phyloP scores from a whole-genome alignment of 768 basidiomycete species.

The Trichaptum fuscoviolaceum region DNA sequence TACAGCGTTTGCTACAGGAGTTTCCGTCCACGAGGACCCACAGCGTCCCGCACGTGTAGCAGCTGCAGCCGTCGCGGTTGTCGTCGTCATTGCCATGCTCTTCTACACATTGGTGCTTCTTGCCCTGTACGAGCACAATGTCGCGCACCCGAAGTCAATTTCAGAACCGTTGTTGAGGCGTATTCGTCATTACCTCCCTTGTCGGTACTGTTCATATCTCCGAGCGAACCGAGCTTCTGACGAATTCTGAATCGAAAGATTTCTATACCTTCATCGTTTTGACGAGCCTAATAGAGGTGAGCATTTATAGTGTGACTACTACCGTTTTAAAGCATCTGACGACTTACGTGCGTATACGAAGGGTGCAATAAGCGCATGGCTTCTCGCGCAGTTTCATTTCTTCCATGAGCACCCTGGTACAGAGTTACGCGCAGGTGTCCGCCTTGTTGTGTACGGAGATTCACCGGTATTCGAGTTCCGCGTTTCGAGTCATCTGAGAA shows the following conservation, averaged over 20 bases:
- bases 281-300: constrained; percentile 43
- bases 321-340: constrained; percentile 4
- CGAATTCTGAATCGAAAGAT: constrained; percentile 24
- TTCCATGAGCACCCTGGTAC: constrained; percentile 47
- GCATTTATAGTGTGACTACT: constrained; percentile 11
- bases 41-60: neutral
- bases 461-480: neutral
- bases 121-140: neutral
- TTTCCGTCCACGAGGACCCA: neutral
- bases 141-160: neutral
- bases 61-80: neutral
- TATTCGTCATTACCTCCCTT: neutral
- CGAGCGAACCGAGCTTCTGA: neutral
- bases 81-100: neutral
- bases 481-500: neutral
- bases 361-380: constrained; percentile 55
- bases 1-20: neutral
- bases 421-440: constrained; percentile 36
- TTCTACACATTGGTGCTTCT: neutral
- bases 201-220: neutral
- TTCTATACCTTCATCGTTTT: constrained; percentile 49
- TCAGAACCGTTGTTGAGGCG: neutral
- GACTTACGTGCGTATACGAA: constrained; percentile 13
- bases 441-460: constrained; percentile 42
- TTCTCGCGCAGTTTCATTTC: constrained; percentile 50